Conservation (phyloP, 805 yeast species). For the Pichia exigua region DNA sequence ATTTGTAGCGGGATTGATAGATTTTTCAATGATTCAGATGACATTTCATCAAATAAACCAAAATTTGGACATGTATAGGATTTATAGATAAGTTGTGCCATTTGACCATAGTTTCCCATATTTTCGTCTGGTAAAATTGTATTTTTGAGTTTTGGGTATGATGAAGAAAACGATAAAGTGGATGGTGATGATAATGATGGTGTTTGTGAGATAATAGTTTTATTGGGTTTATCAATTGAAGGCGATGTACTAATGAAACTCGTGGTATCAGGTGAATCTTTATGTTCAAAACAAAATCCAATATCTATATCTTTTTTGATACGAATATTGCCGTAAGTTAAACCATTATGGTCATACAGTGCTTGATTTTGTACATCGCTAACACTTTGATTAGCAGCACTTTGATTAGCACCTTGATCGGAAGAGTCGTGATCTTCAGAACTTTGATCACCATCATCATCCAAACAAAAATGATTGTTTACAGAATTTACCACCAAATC, state of each 20-base stretch:
- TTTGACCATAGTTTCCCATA: background rate
- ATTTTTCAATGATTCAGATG: conserved; percentile 28
- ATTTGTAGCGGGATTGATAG: conserved; percentile 31
- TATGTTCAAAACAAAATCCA: background rate
- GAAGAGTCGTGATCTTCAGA: no score
- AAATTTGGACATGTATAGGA: conserved; percentile 27
- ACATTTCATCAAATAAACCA: conserved; percentile 34
- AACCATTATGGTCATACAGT: no score
- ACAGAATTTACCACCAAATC: conserved; percentile 51
- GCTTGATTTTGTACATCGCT: background rate
- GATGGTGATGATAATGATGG: background rate
- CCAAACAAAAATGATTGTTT: conserved; percentile 3
- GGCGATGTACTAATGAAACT: background rate
- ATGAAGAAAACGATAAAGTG: background rate
- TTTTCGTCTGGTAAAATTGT: background rate
- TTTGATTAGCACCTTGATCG: background rate
- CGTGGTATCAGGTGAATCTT: background rate
- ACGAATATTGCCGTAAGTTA: background rate
- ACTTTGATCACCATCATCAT: background rate
- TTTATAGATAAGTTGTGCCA: background rate
- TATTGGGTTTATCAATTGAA: background rate
- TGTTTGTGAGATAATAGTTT: background rate
- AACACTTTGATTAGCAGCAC: no score
- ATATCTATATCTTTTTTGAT: background rate
- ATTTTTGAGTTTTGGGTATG: background rate